These are phyloP conservation scores for Paraphaeosphaeria minitans DNA, from an alignment of 2,329 filamentous ascomycete species.

Conservation along the genomic window DNA sequence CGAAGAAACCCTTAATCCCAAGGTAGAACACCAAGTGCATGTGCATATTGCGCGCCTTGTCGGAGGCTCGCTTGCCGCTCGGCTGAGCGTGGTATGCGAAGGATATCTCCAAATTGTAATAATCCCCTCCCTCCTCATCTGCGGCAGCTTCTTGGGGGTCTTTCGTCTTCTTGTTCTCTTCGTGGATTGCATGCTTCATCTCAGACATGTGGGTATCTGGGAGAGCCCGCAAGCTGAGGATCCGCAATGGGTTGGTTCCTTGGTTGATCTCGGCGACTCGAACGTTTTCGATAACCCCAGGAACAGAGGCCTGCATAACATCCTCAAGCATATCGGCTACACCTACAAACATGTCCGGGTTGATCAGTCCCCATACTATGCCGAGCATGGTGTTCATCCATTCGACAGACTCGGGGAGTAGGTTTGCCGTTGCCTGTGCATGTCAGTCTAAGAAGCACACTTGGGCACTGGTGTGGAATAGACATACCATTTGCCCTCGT, in stretches of 20 bases:
- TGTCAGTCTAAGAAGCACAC: background rate
- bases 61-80: constrained; percentile 69
- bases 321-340: constrained; percentile 94
- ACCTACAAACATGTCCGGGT: constrained; percentile 91
- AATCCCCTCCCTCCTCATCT: constrained; percentile 87
- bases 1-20: constrained; percentile 85
- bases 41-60: constrained; percentile 92
- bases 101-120: constrained; percentile 89
- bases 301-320: constrained; percentile 95
- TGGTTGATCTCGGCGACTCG: constrained; percentile 94
- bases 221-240: constrained; percentile 83
- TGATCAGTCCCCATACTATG: constrained; percentile 87
- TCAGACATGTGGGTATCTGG: constrained; percentile 82
- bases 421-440: constrained; percentile 74
- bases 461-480: no score
- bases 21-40: constrained; percentile 96
- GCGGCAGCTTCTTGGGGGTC: constrained; percentile 87
- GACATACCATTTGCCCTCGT: constrained; percentile 73
- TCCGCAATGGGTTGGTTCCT: constrained; percentile 85
- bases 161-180: constrained; percentile 78
- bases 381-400: constrained; percentile 93
- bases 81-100: constrained; percentile 91
- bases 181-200: constrained; percentile 79
- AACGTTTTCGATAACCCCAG: constrained; percentile 89
- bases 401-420: constrained; percentile 86